A percentile compares a stretch with the other conserved stretches of the same genome.
Evolutionary conservation across 2,329 filamentous ascomycete genomes (phyloP).

Genomic region (Trichoderma citrinoviride): DNA sequence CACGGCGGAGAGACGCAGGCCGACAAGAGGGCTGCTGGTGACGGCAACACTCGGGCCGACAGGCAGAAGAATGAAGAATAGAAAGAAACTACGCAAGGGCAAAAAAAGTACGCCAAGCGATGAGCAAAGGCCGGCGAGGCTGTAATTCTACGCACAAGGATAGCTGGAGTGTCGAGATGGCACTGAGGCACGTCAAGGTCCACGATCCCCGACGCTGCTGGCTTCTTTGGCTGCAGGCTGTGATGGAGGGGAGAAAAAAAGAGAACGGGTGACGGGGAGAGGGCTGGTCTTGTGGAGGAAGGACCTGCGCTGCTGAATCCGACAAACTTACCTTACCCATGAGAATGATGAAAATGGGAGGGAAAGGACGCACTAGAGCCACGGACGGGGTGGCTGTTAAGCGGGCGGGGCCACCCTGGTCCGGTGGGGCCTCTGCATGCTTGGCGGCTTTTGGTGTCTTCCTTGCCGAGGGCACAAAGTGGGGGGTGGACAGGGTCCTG

Average conservation of each 20-base stretch:
- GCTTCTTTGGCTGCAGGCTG: conserved; percentile 25
- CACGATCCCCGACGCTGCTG: conserved; percentile 31
- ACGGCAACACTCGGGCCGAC: background rate
- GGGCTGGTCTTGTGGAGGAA: conserved; percentile 40
- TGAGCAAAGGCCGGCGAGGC: conserved; percentile 5
- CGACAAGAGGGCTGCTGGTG: background rate
- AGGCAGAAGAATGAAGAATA: background rate
- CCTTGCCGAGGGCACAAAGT: conserved; percentile 9
- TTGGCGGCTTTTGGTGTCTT: conserved; percentile 14
- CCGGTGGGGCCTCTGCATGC: conserved; percentile 8
- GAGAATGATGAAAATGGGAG: conserved; percentile 40
- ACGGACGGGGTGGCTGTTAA: conserved; percentile 31
- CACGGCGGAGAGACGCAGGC: conserved; percentile 9
- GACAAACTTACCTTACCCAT: conserved; percentile 45
- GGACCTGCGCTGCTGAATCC: conserved; percentile 39
- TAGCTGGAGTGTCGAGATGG: background rate
- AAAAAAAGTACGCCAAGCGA: background rate
- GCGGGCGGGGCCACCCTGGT: conserved; percentile 30
- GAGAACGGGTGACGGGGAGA: conserved; percentile 39
- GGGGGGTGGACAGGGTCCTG: conserved; percentile 1
- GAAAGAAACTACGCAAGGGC: background rate
- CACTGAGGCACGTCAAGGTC: conserved; percentile 11
- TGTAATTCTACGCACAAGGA: conserved; percentile 9
- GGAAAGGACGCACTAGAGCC: conserved; percentile 36
- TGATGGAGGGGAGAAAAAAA: conserved; percentile 36